A percentile compares a stretch with the other conserved stretches of the same genome.
Conservation (phyloP, 75 land plant genomes). For the Pinus taeda region DNA sequence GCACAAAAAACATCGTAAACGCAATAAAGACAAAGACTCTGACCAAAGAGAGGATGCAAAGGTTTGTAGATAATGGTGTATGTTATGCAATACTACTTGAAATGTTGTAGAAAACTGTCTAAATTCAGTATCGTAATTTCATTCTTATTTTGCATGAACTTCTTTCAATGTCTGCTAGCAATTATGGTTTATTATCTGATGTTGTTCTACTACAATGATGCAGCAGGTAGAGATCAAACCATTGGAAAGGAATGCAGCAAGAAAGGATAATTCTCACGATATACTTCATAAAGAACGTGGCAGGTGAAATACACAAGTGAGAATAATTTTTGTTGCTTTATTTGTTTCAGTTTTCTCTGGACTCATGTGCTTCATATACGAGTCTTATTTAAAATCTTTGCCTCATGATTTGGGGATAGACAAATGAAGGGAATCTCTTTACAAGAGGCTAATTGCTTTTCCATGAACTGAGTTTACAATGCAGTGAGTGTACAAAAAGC, state of each 20-base stretch:
- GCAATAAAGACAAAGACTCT: slow-evolving; percentile 14
- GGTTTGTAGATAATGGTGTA: background rate
- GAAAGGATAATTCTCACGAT: background rate
- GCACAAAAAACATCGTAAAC: slow-evolving; percentile 16
- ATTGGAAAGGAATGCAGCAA: background rate
- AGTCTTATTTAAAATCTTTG: too few species aligned
- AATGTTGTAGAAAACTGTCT: background rate
- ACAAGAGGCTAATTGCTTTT: background rate
- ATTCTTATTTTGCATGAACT: too few species aligned
- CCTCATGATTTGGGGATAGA: background rate
- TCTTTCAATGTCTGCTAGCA: too few species aligned
- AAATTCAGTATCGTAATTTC: background rate
- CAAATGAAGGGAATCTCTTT: background rate
- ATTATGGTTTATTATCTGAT: background rate
- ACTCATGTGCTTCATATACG: too few species aligned
- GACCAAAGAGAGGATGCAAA: slow-evolving; percentile 13
- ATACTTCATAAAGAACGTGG: slow-evolving; percentile 21
- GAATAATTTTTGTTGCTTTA: slow-evolving; percentile 24
- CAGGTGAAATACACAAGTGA: slow-evolving; percentile 50
- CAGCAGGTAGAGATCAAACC: slow-evolving; percentile 6
- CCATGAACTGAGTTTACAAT: background rate
- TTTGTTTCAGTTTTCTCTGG: too few species aligned
- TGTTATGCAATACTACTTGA: slow-evolving; percentile 4
- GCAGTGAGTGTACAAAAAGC: too few species aligned
- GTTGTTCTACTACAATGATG: background rate